phyloP scores from a whole-genome alignment of 2,329 filamentous ascomycete genomes.

The Gliomastix tumulicola region DNA sequence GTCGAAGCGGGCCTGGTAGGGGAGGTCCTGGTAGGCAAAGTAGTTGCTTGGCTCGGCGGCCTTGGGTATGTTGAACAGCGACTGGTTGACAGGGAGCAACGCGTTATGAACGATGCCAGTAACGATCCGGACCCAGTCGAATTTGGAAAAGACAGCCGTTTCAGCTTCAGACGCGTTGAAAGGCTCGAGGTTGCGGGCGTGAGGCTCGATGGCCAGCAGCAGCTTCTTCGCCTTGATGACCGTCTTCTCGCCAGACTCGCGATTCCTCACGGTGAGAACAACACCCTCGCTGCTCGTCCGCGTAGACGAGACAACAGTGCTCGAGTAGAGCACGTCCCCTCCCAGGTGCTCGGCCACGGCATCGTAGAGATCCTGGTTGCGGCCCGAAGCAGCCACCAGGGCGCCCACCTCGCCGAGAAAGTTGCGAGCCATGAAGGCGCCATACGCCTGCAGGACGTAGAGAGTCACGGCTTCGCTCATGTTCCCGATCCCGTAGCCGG shows the following conservation, averaged over 20 bases:
- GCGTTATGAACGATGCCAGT: slow-evolving; percentile 19
- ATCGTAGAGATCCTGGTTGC: slow-evolving; percentile 32
- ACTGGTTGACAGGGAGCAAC: slow-evolving; percentile 11
- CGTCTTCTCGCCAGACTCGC: slow-evolving; percentile 11
- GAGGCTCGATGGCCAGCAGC: slow-evolving; percentile 27
- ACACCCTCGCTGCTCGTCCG: slow-evolving; percentile 15
- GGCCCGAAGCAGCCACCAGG: slow-evolving; percentile 22
- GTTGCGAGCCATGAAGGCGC: slow-evolving; percentile 22
- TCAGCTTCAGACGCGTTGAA: slow-evolving; percentile 23
- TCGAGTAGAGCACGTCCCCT: slow-evolving; percentile 25
- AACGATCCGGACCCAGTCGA: slow-evolving; percentile 22
- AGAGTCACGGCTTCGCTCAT: slow-evolving; percentile 33
- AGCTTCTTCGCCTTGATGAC: slow-evolving; percentile 23
- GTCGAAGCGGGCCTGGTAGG: slow-evolving; percentile 14
- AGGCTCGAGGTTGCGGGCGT: slow-evolving; percentile 16
- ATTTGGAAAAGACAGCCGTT: slow-evolving; percentile 21
- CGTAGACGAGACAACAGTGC: slow-evolving; percentile 19
- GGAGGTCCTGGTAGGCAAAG: slow-evolving; percentile 10
- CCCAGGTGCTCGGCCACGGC: slow-evolving; percentile 23
- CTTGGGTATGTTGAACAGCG: slow-evolving; percentile 8
- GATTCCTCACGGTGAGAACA: slow-evolving; percentile 15
- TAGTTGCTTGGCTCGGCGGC: slow-evolving; percentile 11
- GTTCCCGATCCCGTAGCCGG: slow-evolving; percentile 35
- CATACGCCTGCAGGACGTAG: slow-evolving; percentile 35
- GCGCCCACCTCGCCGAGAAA: slow-evolving; percentile 19